phyloP scores from a whole-genome alignment of 495 filamentous ascomycete species.

The Talaromyces wortmannii region DNA sequence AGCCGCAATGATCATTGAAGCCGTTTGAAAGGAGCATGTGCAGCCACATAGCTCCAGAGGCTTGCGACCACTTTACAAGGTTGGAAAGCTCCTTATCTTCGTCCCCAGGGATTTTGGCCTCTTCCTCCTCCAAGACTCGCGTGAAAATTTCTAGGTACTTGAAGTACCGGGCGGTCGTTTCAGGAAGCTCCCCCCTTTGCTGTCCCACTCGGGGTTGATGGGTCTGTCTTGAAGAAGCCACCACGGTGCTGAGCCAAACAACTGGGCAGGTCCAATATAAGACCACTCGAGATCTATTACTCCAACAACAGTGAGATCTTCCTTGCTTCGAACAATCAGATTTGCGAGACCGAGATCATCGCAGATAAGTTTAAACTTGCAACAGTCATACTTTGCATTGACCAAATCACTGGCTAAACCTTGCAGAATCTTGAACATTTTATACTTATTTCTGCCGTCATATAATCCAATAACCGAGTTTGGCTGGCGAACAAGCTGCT shows the following conservation, averaged over 20 bases:
- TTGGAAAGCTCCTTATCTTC: constrained; percentile 21
- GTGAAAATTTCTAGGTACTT: constrained; percentile 22
- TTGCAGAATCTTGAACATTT: constrained; percentile 16
- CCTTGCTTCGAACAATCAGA: constrained; percentile 20
- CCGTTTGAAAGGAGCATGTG: constrained; percentile 24
- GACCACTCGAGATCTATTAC: constrained; percentile 30
- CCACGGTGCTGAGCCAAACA: constrained; percentile 27
- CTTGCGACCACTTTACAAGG: constrained; percentile 21
- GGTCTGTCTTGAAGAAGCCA: constrained; percentile 25
- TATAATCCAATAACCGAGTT: constrained; percentile 20
- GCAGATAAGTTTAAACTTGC: constrained; percentile 27
- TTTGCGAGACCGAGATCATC: constrained; percentile 29
- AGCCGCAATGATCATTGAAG: constrained; percentile 20
- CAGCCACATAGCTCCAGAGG: constrained; percentile 26
- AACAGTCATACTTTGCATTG: constrained; percentile 16
- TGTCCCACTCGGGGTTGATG: constrained; percentile 20
- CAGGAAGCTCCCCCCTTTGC: constrained; percentile 11
- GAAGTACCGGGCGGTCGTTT: constrained; percentile 17
- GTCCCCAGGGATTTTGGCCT: constrained; percentile 17
- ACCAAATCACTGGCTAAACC: constrained; percentile 15
- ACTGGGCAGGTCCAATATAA: constrained; percentile 27
- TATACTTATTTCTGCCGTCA: constrained; percentile 16
- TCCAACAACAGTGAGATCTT: constrained; percentile 25
- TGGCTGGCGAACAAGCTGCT: constrained; percentile 22
- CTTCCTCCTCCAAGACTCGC: constrained; percentile 26